These are phyloP conservation scores for Diaporthe sp. DNA, from an alignment of 2,329 filamentous ascomycete genomes.

Conservation along the genomic window DNA sequence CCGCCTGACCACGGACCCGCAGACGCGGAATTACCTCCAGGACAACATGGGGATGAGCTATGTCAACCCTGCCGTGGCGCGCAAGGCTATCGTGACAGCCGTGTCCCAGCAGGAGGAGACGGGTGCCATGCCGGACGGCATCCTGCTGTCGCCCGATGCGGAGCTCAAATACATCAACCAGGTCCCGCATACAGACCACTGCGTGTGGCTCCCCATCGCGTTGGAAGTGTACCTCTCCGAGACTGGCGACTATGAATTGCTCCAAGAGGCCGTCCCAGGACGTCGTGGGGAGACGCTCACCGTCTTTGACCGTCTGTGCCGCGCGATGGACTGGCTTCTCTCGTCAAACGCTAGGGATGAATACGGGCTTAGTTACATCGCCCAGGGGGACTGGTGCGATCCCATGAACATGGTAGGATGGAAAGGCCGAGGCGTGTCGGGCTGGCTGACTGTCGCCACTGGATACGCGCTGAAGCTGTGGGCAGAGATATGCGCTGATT, in stretches of 20 bases:
- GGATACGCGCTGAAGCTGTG: conserved; percentile 63
- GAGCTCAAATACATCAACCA: conserved; percentile 71
- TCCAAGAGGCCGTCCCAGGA: conserved; percentile 55
- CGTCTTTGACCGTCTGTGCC: conserved; percentile 64
- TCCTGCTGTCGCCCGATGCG: conserved; percentile 62
- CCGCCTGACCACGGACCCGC: conserved; percentile 66
- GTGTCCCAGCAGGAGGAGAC: conserved; percentile 63
- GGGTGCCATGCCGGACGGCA: conserved; percentile 69
- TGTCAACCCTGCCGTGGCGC: conserved; percentile 61
- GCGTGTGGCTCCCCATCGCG: conserved; percentile 66
- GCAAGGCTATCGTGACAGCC: conserved; percentile 59
- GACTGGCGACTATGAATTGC: conserved; percentile 62
- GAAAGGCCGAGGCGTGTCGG: conserved; percentile 66
- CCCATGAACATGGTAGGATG: conserved; percentile 73
- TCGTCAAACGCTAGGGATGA: conserved; percentile 55
- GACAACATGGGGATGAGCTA: conserved; percentile 72
- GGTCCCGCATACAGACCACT: conserved; percentile 69
- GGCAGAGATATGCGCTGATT: conserved; percentile 61
- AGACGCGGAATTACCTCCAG: conserved; percentile 69
- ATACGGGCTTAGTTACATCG: conserved; percentile 66
- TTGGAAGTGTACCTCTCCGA: conserved; percentile 66
- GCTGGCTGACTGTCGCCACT: conserved; percentile 67
- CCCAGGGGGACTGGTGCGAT: conserved; percentile 70
- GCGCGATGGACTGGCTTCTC: conserved; percentile 68
- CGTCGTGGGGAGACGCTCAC: conserved; percentile 57